Percentiles rank a stretch among this genome's conserved stretches.
phyloP scores from a whole-genome alignment of 2,329 filamentous ascomycete species.

The Cercospora beticola region DNA sequence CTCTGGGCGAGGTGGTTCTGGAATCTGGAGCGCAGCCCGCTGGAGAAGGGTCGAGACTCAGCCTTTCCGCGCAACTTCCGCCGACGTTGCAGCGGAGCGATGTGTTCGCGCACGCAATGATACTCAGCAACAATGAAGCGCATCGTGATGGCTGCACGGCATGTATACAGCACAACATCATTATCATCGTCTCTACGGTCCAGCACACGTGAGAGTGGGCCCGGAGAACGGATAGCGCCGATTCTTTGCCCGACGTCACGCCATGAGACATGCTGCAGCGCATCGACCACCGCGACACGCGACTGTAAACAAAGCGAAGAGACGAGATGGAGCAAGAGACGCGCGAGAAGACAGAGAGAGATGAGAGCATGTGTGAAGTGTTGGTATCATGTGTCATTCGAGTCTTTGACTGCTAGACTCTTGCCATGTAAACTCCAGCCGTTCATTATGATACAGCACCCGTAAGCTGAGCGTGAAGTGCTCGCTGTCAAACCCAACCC shows the following conservation, averaged over 20 bases:
- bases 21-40: neutral
- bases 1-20: neutral
- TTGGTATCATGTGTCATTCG: constrained; percentile 32
- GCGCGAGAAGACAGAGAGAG: neutral
- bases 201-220: neutral
- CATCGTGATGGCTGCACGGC: neutral
- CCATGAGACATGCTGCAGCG: neutral
- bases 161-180: neutral
- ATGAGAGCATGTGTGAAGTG: constrained; percentile 17
- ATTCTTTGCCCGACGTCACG: constrained; percentile 10
- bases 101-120: neutral
- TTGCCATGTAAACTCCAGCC: constrained; percentile 32
- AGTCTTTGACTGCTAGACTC: constrained; percentile 29
- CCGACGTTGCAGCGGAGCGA: neutral
- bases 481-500: constrained; percentile 31
- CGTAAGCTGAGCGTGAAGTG: constrained; percentile 32
- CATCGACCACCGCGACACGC: constrained; percentile 10
- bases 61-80: neutral
- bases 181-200: too few species aligned
- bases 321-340: constrained; percentile 8
- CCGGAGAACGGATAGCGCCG: neutral
- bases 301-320: constrained; percentile 21
- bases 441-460: constrained; percentile 36
- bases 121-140: neutral
- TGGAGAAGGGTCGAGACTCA: neutral